Percentiles rank a stretch among this genome's conserved stretches.
Conservation (phyloP, 2,329 filamentous ascomycete genomes). For the Neoscytalidium dimidiatum region DNA sequence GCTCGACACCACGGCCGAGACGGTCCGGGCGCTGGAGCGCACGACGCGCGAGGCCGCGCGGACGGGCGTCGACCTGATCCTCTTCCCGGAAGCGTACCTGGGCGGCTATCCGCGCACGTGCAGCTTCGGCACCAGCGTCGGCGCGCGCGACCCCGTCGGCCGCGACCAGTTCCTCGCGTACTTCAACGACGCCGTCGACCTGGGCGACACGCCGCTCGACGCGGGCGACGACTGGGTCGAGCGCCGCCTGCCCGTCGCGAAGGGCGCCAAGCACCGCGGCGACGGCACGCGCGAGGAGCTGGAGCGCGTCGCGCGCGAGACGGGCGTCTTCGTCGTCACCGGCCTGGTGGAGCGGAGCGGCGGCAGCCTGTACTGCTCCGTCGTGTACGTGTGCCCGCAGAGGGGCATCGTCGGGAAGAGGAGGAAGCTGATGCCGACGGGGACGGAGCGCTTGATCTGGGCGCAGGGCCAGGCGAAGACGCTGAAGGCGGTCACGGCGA, state of each 20-base stretch:
- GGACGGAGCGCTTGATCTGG: conserved; percentile 82
- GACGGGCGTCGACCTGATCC: conserved; percentile 65
- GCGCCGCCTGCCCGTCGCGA: conserved; percentile 56
- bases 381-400: conserved; percentile 77
- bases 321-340: conserved; percentile 78
- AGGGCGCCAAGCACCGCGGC: conserved; percentile 54
- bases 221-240: conserved; percentile 73
- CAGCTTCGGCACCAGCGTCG: conserved; percentile 74
- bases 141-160: conserved; percentile 66
- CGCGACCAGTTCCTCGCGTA: conserved; percentile 82
- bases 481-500: conserved; percentile 75
- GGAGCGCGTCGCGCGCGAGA: conserved; percentile 73
- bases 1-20: conserved; percentile 53
- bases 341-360: conserved; percentile 79
- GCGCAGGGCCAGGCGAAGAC: conserved; percentile 80
- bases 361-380: conserved; percentile 81
- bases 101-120: conserved; percentile 88
- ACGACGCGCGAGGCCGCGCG: conserved; percentile 66
- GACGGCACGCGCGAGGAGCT: conserved; percentile 80
- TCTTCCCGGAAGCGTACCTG: conserved; percentile 90
- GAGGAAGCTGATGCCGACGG: conserved; percentile 92
- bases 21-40: conserved; percentile 65
- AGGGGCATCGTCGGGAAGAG: conserved; percentile 78
- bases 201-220: conserved; percentile 75
- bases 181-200: conserved; percentile 75